Evolutionary conservation across 306 rosid species (phyloP), one percentile per base, ranked within the genome.

Genomic region (Vigna angularis): DNA sequence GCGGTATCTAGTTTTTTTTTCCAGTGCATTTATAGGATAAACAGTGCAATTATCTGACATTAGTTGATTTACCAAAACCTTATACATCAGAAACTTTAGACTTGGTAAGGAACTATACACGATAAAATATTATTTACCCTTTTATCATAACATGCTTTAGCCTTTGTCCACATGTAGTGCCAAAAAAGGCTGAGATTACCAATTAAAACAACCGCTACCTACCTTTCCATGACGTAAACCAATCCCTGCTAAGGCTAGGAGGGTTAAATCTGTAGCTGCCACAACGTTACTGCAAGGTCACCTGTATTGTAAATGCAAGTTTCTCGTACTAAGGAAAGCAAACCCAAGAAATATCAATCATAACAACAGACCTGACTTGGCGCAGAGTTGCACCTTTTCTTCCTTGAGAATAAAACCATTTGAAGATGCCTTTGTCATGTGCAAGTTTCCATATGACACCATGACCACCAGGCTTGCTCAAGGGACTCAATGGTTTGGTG

Each of bases 381-480:
- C 99, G 89, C 73, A 95, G 93, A 34, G 96, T 93, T 57, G 94
- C 98, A 77, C 97, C 98, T 89, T 90, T 91, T 84, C 98, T 89
- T 85, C 98, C 96, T 63, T 91, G 93, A 63, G 64, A 77, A 82
- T 80, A 87, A 91, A 95, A 95, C 98, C 97, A 95, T 75, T 90
- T 86, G 79, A 93, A 95, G 79, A 95, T 75, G 74, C 99, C 99
- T 77, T 86, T 93, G 73, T 95, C 98, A 70, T 87, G 81, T 34
- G 98, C 97, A 85, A 95, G 97, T 83, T 93, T 95, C 99, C 98
- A 95, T 83, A 95, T 88, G 61, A 90, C 98, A 77, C 98, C 97
- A 76, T 93, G 99, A 74, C 99, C 99, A 83, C 99, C 89, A 52
- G 99, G 99, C 88, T 95, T 95, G 88, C 97, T 85, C 79, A 95